These are phyloP conservation scores for Xylona heveae DNA, from an alignment of 495 filamentous ascomycete species.

Conservation along the genomic window DNA sequence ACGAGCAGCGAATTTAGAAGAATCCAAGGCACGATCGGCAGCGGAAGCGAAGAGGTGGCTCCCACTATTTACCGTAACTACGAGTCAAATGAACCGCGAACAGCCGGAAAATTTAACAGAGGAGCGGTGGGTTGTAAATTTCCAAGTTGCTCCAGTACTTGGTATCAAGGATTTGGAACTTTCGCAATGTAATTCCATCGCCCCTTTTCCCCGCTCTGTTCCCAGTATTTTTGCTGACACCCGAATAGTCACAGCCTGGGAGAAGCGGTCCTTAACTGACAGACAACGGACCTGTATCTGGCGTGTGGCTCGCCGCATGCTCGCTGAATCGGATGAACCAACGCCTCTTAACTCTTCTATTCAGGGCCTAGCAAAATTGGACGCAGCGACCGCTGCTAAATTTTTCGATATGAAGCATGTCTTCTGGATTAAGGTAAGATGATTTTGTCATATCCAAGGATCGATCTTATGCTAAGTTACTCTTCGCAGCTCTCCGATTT, in stretches of 20 bases:
- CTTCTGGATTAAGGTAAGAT: conserved; percentile 55
- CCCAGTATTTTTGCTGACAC: conserved; percentile 2
- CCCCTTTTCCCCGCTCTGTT: background rate
- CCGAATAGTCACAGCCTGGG: conserved; percentile 44
- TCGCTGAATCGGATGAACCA: conserved; percentile 23
- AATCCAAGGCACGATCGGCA: conserved; percentile 18
- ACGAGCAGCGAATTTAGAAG: conserved; percentile 25
- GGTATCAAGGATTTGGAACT: conserved; percentile 57
- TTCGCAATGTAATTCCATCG: conserved; percentile 37
- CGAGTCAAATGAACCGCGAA: conserved; percentile 18
- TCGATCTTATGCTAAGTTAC: background rate
- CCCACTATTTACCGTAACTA: conserved; percentile 28
- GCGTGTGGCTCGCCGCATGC: conserved; percentile 28
- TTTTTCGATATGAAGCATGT: conserved; percentile 32
- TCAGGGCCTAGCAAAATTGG: background rate
- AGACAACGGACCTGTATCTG: conserved; percentile 28
- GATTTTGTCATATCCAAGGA: background rate
- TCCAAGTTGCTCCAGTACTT: conserved; percentile 50
- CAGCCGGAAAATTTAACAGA: conserved; percentile 16
- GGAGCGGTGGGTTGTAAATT: conserved; percentile 61
- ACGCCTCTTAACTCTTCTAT: conserved; percentile 2
- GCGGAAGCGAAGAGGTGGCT: conserved; percentile 27
- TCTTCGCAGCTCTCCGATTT: conserved; percentile 5
- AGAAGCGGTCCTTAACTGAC: conserved; percentile 25
- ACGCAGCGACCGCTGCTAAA: conserved; percentile 1